Evolutionary conservation across 176 grass and related monocot species (phyloP), one percentile per base, ranked within the genome.

Genomic region (Pontederia paniculata): DNA sequence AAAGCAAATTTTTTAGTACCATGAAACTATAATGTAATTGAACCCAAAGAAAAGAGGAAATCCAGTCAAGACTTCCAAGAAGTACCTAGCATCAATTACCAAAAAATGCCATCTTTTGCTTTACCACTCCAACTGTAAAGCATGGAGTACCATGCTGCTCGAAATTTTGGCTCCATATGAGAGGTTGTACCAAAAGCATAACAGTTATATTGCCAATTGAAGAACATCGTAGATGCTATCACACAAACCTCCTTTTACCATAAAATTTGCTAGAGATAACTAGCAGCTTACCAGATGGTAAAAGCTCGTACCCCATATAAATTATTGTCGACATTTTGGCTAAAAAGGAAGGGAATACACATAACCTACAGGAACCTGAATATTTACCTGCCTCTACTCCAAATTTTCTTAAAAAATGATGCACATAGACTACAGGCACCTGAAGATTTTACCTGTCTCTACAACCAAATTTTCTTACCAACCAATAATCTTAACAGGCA

Each of bases 341-440:
- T 21, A 64, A 3, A 23, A 64, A 10, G 21, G 16, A 64, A 49
- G 25, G n/a, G 45, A 16, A 50, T 21, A 13, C 2, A 64, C 25
- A 22, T 25, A 28, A 31, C 62, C 62, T 64, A 64, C 22, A 49
- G 23, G 44, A 21, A 50, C 21, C 19, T 64, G 19, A 9, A 49
- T 44, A 31, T 50, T 60, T 64, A 50, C 62, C 46, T 64, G 46
- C 49, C 44, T 37, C 21, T 48, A 64, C 22, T 28, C 62, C 45
- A 21, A 50, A 28, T n/a, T 60, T 60, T 22, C 45, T 64, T 46
- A 64, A 37, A 37, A 37, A 37, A 6, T 15, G 13, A 23, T 3
- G 45, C 43, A 49, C 28, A 37, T 6, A 37, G 28, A 2, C 28
- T 6, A 37, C 5, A 37, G 28, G 28, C 28, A 37, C 28, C 28